Percentiles rank a stretch among this genome's conserved stretches.
Conservation (phyloP, 2,329 filamentous ascomycete species). For the Westerdykella ornata region DNA sequence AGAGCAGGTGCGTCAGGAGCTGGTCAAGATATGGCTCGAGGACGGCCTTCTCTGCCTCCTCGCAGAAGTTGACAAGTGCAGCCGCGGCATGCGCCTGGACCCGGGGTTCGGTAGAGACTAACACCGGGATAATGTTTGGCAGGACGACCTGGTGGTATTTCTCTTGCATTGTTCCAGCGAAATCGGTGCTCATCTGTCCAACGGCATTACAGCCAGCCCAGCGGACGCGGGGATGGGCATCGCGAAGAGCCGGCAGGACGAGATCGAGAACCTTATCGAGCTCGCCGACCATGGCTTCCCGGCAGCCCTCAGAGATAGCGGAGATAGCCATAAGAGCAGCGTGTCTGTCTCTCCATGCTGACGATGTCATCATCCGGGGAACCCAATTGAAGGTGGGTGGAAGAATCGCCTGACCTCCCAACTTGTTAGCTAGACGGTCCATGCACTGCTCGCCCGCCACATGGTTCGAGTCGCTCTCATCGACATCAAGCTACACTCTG, state of each 20-base stretch:
- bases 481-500: conserved; percentile 65
- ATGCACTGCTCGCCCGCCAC: conserved; percentile 97
- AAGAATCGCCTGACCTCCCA: conserved; percentile 87
- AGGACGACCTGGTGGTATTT: conserved; percentile 87
- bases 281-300: conserved; percentile 91
- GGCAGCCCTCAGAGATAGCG: conserved; percentile 94
- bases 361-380: conserved; percentile 93
- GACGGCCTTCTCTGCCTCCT: conserved; percentile 88
- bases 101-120: conserved; percentile 81
- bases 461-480: conserved; percentile 95
- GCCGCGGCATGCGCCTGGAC: conserved; percentile 96
- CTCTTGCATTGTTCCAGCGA: conserved; percentile 94
- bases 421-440: conserved; percentile 94
- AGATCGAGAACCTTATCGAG: conserved; percentile 89
- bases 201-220: conserved; percentile 98
- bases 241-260: conserved; percentile 84
- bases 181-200: conserved; percentile 99
- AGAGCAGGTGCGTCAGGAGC: conserved; percentile 76
- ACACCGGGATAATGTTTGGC: conserved; percentile 83
- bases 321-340: conserved; percentile 98
- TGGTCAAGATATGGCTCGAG: conserved; percentile 90
- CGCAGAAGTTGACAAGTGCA: conserved; percentile 98
- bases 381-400: conserved; percentile 95
- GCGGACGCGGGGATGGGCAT: conserved; percentile 86
- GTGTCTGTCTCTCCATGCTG: conserved; percentile 89